Base-by-base conservation (phyloP, 2,329 filamentous ascomycete genomes). In the Xylariaceae sp. region DNA sequence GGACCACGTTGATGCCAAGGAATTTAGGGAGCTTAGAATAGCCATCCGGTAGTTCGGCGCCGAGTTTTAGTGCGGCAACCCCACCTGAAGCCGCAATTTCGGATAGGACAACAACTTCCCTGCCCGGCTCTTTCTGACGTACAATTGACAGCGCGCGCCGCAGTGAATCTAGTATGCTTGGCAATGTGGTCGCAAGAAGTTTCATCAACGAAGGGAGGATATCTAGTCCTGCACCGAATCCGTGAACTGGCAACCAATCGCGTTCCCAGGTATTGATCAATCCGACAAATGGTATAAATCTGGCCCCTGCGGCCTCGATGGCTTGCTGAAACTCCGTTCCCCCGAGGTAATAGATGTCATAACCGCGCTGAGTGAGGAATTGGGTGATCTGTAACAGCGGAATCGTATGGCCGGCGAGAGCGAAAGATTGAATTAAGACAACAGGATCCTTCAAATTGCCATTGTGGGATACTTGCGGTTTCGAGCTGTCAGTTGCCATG, bases 251-350 rank as follows among this genome's bases (percentile, higher is more conserved):
- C 20, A 45, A 5, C 42, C 42, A 48, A 17, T 45, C 38, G 4
- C 21, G 22, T 7, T 5, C 6, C 38, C 38, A 48, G 19, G 42
- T 45, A 32, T 48, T 25, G 35, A 22, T n/a, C 22, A 48, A 35
- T 21, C 46, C 46, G 16, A 35, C 6, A 5, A 42, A 22, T 16
- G 46, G 46, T 19, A 48, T 48, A n/a, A 48, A 48, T 17, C 11
- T 39, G 12, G 46, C 42, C 29, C 46, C 46, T 6, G 42, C 23
- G n/a, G 46, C 46, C 42, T 48, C 46, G 14, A 45, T 42, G 6
- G 34, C 10, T 17, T 38, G 33, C 25, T 6, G 33, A 17, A 41
- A 48, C 11, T 48, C 19, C 16, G 23, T 48, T 10, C 46, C 46
- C 20, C 46, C 46, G 2, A 48, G 25, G 22, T 34, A 41, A 29